Percentiles rank a stretch among this genome's conserved stretches.
Conservation (phyloP, 179 eudicot genomes). For the Silene coronaria region DNA sequence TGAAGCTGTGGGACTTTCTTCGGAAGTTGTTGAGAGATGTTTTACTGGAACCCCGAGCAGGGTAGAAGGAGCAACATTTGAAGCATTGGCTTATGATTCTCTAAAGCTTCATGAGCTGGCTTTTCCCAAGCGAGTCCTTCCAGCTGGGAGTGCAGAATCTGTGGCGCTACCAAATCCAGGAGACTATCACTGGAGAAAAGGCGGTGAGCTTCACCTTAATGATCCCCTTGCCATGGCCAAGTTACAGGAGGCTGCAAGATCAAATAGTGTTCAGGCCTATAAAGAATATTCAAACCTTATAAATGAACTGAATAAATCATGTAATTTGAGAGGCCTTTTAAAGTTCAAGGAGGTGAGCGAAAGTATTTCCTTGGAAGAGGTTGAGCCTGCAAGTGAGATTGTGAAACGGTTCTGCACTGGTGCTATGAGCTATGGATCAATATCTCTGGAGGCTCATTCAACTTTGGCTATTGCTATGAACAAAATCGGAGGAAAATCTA, state of each 20-base stretch:
- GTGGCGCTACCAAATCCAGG: constrained; percentile 94
- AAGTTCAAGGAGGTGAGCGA: constrained; percentile 64
- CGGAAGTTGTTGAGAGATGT: constrained; percentile 88
- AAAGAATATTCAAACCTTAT: constrained; percentile 85
- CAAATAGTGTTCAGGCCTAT: constrained; percentile 86
- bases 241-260: constrained; percentile 87
- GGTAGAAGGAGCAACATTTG: constrained; percentile 98
- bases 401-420: constrained; percentile 97
- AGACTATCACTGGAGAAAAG: constrained; percentile 98
- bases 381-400: constrained; percentile 94
- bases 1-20: constrained; percentile 94
- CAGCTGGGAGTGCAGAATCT: constrained; percentile 88
- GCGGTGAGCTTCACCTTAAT: constrained; percentile 85
- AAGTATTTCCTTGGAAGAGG: constrained; percentile 77
- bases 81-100: constrained; percentile 67
- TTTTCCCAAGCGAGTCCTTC: constrained; percentile 60
- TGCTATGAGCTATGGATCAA: constrained; percentile 99
- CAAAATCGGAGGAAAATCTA: constrained; percentile 89
- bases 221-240: constrained; percentile 98
- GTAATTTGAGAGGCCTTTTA: constrained; percentile 86
- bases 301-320: constrained; percentile 70
- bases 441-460: constrained; percentile 88
- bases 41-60: constrained; percentile 91
- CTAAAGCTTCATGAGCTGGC: constrained; percentile 79
- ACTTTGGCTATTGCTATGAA: constrained; percentile 96